Base-by-base conservation (phyloP, 1,284 basidiomycete species). In the Tausonia pullulans region DNA sequence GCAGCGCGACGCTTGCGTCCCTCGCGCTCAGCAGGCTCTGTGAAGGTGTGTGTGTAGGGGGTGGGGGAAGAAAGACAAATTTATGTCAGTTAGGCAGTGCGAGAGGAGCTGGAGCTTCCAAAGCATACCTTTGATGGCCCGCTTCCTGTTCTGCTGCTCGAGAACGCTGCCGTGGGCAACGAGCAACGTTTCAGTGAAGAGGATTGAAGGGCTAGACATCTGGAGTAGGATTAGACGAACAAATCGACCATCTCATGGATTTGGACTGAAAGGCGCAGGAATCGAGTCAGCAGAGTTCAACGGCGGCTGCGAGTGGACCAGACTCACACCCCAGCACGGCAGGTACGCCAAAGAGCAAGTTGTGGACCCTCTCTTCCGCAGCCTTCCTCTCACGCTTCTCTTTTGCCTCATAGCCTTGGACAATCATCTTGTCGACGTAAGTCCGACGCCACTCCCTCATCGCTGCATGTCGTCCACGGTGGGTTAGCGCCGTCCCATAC, bases 341-440 rank as follows among this genome's bases (percentile, higher is more conserved):
- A 14, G 59, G 59, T 50, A 60, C 52, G 41, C 59, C 59, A 5
- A 60, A 41, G 5, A 60, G 59, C 16, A 60, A 8, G 11, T 60
- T 50, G 41, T 60, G n/a, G 1, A 39, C 59, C 59, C n/a, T 27
- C 49, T 52, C 10, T 3, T 16, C 27, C 8, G 14, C 49, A 4
- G 50, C 50, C 13, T 46, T 50, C 59, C 52, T 43, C 41, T 57
- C 55, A 7, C 14, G 14, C 59, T 16, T 41, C 14, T 44, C 5
- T n/a, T 53, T 43, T 39, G 49, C n/a, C 13, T 5, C 59, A 10
- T 43, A 5, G 43, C 50, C 50, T 41, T 54, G 49, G 2, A 55
- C 52, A 14, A 60, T 16, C 62, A 64, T 64, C 7, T 44, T 40
- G 13, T 64, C 50, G 39, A 64, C 58, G 45, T 64, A 64, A 6